phyloP scores from a whole-genome alignment of 257 asterid species.

The Petrea volubilis region DNA sequence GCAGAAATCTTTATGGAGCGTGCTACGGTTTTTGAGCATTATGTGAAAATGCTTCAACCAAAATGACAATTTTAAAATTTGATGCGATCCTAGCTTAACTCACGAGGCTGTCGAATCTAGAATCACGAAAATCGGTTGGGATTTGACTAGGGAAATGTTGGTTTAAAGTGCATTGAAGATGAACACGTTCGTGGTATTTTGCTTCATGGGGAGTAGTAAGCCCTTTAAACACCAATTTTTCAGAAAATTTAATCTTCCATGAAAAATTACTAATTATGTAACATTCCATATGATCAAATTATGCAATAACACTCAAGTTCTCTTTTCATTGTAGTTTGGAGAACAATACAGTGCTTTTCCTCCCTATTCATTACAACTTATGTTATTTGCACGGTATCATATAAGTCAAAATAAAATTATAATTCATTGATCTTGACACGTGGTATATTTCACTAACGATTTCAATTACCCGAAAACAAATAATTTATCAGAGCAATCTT shows the following conservation, averaged over 20 bases:
- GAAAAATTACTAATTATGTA: no score
- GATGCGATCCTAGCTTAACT: constrained; percentile 22
- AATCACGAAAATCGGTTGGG: constrained; percentile 38
- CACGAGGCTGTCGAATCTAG: constrained; percentile 32
- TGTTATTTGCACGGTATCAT: background rate
- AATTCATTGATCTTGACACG: background rate
- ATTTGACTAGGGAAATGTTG: constrained; percentile 31
- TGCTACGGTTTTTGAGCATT: constrained; percentile 33
- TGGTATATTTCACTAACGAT: background rate
- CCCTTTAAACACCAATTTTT: no score
- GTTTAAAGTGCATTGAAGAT: constrained; percentile 45
- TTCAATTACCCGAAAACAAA: background rate
- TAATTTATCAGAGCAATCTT: background rate
- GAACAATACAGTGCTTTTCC: no score
- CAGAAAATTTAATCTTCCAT: no score
- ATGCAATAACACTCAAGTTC: no score
- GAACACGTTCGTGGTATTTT: constrained; percentile 46
- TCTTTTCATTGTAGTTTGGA: no score
- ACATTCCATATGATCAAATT: no score
- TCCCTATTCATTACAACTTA: background rate
- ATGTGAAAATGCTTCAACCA: constrained; percentile 27
- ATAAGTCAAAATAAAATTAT: background rate
- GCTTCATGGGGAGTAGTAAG: no score
- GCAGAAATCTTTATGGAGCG: constrained; percentile 28
- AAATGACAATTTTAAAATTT: constrained; percentile 14